Evolutionary conservation across 2,329 filamentous ascomycete genomes (phyloP).

Genomic region (Monilinia aucupariae): DNA sequence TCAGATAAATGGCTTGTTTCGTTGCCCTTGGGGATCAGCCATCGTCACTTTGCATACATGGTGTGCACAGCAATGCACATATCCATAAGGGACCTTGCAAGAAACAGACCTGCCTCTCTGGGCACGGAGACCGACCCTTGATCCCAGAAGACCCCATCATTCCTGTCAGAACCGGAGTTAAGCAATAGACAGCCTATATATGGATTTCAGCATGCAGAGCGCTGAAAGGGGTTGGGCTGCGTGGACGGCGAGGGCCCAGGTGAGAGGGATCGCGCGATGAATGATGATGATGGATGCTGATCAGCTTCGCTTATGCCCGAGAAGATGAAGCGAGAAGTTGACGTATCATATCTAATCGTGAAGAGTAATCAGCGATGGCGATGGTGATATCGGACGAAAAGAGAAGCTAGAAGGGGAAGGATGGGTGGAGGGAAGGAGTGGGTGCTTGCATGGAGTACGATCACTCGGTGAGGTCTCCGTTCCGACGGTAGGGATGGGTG

Average conservation of each 20-base stretch:
- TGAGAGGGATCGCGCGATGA: not conserved
- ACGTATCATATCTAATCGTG: not conserved
- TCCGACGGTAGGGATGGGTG: not conserved
- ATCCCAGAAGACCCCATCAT: not conserved
- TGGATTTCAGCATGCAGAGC: not conserved
- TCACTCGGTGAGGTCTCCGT: not conserved
- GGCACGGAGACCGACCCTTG: not conserved
- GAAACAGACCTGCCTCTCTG: not conserved
- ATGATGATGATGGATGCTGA: not conserved
- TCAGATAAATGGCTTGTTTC: not conserved
- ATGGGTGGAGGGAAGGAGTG: not conserved
- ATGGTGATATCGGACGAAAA: not conserved
- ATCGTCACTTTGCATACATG: not conserved
- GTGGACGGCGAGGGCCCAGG: not conserved
- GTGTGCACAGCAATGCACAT: not conserved
- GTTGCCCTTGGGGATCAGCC: not conserved
- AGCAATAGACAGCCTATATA: not conserved
- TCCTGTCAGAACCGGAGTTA: not conserved
- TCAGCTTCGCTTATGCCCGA: not conserved
- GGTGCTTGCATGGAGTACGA: not conserved
- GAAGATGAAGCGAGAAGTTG: not conserved
- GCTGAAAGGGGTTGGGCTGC: not conserved
- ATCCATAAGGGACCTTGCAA: not conserved
- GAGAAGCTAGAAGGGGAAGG: not conserved
- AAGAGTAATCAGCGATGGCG: not conserved